Evolutionary conservation across 345 rosid species (phyloP).

Genomic region (Salix viminalis): DNA sequence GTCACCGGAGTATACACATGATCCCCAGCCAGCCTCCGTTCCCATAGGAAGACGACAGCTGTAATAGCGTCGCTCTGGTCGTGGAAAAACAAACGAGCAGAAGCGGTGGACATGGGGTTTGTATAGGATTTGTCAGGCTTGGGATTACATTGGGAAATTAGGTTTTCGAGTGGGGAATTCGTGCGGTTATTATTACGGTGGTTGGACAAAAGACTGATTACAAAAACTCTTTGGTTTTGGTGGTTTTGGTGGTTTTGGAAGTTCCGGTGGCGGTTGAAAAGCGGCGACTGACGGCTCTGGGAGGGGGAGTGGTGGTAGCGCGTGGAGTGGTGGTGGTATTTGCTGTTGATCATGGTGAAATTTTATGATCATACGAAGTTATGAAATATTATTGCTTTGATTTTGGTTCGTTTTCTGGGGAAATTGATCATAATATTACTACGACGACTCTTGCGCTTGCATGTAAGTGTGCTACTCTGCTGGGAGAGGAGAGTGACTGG

Average conservation of each 20-base stretch:
- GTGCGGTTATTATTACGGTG: not conserved
- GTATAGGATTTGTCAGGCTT: not conserved
- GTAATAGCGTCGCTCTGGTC: not conserved
- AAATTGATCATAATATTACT: too few species aligned
- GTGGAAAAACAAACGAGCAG: not conserved
- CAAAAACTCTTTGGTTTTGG: not conserved
- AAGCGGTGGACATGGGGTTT: not conserved
- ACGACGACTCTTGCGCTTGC: too few species aligned
- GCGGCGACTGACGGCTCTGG: not conserved
- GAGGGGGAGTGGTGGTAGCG: not conserved
- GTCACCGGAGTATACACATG: slow-evolving; percentile 4
- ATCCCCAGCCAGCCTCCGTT: slow-evolving; percentile 13
- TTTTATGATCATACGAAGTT: not conserved
- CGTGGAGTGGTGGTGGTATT: not conserved
- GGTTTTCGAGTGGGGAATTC: not conserved
- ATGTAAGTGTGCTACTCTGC: too few species aligned
- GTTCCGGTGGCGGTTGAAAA: not conserved
- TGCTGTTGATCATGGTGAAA: not conserved
- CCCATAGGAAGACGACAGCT: slow-evolving; percentile 7
- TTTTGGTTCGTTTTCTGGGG: too few species aligned
- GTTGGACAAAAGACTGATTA: not conserved
- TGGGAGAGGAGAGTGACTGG: too few species aligned
- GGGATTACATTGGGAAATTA: slow-evolving; percentile 11
- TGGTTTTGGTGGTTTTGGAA: not conserved
- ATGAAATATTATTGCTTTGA: too few species aligned